These are phyloP conservation scores for Metarhizium robertsii DNA, from an alignment of 2,329 filamentous ascomycete species.

Conservation along the genomic window DNA sequence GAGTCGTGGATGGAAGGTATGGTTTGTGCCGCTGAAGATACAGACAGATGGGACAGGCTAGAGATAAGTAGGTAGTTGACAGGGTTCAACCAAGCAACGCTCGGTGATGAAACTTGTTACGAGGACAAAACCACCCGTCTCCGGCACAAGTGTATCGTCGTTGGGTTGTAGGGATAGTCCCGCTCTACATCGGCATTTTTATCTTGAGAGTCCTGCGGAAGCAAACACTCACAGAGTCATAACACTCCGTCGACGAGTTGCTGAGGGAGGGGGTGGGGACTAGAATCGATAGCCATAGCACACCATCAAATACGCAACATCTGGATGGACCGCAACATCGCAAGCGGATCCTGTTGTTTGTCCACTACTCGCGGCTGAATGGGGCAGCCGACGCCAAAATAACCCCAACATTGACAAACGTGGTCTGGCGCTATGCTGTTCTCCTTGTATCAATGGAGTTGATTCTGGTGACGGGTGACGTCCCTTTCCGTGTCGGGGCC, in stretches of 20 bases:
- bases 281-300: background rate
- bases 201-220: background rate
- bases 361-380: background rate
- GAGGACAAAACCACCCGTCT: background rate
- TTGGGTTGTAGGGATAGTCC: background rate
- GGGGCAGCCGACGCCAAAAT: background rate
- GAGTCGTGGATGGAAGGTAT: background rate
- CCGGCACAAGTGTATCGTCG: background rate
- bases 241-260: background rate
- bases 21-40: background rate
- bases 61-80: no score
- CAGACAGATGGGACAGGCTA: background rate
- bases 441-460: background rate
- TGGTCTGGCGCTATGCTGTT: background rate
- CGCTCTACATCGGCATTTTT: background rate
- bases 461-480: background rate
- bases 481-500: background rate
- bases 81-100: background rate
- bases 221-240: background rate
- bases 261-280: background rate
- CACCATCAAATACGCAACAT: background rate
- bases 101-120: background rate
- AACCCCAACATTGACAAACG: background rate
- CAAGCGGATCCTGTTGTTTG: background rate
- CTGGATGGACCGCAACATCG: slow-evolving; percentile 1